Conservation (phyloP, 2,329 filamentous ascomycete species). For the Xylariaceae sp. region DNA sequence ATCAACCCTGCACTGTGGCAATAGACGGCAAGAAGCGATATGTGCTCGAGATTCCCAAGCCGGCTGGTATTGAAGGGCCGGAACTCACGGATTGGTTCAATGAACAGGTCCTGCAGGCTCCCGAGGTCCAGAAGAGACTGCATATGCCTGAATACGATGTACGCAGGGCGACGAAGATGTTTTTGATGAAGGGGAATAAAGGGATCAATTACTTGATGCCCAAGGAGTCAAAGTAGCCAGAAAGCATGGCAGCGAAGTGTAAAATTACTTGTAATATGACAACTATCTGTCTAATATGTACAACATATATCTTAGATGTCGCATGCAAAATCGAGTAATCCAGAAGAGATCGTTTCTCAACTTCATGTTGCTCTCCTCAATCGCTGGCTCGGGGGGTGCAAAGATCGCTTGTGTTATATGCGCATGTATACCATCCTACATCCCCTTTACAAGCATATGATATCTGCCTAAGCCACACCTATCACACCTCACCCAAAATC, state of each 20-base stretch:
- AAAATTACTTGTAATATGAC: background rate
- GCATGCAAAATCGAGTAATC: background rate
- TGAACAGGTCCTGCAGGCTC: conserved; percentile 56
- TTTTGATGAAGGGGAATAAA: conserved; percentile 54
- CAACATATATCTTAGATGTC: background rate
- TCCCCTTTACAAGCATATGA: background rate
- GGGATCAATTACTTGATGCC: conserved; percentile 69
- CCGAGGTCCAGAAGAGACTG: conserved; percentile 58
- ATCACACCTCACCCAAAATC: background rate
- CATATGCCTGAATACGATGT: conserved; percentile 44
- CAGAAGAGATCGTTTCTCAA: background rate
- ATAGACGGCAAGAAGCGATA: conserved; percentile 77
- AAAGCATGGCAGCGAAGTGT: background rate
- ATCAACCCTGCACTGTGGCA: conserved; percentile 64
- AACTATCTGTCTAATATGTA: background rate
- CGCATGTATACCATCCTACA: background rate
- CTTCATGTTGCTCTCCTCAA: background rate
- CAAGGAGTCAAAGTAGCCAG: background rate
- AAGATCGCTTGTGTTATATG: background rate
- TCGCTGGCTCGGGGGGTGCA: background rate
- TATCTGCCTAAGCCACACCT: background rate
- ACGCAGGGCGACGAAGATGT: conserved; percentile 32
- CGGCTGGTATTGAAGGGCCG: conserved; percentile 37
- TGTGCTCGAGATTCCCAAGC: conserved; percentile 60
- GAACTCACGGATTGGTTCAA: conserved; percentile 59